Percentiles rank a stretch among this genome's conserved stretches.
Conservation (phyloP, 2,329 filamentous ascomycete species). For the Gaeumannomyces sp. region DNA sequence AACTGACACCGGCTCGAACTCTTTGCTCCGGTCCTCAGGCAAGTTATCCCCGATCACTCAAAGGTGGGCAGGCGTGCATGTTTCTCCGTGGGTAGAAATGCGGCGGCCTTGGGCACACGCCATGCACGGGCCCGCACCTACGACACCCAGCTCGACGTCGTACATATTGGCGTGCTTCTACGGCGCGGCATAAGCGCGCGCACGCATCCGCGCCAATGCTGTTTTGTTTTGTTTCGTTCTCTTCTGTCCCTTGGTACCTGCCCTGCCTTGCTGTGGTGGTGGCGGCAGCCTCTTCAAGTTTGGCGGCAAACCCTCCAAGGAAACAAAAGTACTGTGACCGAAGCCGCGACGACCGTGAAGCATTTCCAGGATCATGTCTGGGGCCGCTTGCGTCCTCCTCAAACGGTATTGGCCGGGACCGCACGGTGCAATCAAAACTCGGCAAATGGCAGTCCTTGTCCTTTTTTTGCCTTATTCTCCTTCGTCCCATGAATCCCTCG, state of each 20-base stretch:
- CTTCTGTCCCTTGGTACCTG: no score
- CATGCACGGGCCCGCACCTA: background rate
- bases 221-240: background rate
- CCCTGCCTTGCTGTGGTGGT: no score
- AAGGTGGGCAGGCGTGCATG: background rate
- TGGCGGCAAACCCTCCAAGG: no score
- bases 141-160: background rate
- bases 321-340: no score
- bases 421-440: background rate
- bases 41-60: no score
- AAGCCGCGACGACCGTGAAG: background rate
- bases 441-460: background rate
- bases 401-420: background rate
- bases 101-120: background rate
- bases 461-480: no score
- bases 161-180: background rate
- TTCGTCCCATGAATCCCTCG: background rate
- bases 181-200: background rate
- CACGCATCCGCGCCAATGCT: background rate
- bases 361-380: background rate
- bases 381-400: background rate
- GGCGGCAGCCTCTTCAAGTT: no score
- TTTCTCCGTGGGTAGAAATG: background rate
- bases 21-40: background rate
- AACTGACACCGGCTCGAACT: background rate